Evolutionary conservation across 257 asterid species (phyloP).

Genomic region (Nicotiana undulata): DNA sequence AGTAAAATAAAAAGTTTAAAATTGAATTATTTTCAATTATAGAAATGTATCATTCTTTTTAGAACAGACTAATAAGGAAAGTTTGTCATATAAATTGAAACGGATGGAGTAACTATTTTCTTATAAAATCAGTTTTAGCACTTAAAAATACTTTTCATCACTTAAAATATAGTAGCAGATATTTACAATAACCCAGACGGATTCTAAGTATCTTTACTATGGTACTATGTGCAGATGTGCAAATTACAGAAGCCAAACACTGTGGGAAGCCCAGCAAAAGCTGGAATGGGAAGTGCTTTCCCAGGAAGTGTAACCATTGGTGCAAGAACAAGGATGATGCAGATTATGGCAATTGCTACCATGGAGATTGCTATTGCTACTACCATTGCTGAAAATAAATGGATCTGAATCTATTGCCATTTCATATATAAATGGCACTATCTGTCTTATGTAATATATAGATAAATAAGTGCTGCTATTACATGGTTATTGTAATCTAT

Average conservation of each 20-base stretch:
- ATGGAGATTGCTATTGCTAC: slow-evolving; percentile 8
- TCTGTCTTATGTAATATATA: background rate
- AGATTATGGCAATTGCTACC: background rate
- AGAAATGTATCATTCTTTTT: no score
- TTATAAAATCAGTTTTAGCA: no score
- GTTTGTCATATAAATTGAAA: no score
- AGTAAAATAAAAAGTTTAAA: no score
- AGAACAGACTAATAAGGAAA: no score
- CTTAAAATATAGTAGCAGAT: no score
- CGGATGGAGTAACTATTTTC: no score
- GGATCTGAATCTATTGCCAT: background rate
- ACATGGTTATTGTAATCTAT: background rate
- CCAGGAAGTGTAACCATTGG: background rate
- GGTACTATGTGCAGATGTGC: background rate
- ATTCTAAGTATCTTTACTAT: background rate
- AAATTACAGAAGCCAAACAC: slow-evolving; percentile 5
- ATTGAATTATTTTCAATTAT: no score
- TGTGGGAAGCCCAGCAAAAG: background rate
- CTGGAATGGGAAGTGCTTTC: slow-evolving; percentile 5
- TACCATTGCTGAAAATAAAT: slow-evolving; percentile 2
- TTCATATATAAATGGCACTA: background rate
- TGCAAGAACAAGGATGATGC: slow-evolving; percentile 1
- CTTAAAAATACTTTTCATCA: no score
- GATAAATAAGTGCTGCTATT: background rate
- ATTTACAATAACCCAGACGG: no score